phyloP scores from a whole-genome alignment of 2,329 filamentous ascomycete species.

The Fusarium annulatum region DNA sequence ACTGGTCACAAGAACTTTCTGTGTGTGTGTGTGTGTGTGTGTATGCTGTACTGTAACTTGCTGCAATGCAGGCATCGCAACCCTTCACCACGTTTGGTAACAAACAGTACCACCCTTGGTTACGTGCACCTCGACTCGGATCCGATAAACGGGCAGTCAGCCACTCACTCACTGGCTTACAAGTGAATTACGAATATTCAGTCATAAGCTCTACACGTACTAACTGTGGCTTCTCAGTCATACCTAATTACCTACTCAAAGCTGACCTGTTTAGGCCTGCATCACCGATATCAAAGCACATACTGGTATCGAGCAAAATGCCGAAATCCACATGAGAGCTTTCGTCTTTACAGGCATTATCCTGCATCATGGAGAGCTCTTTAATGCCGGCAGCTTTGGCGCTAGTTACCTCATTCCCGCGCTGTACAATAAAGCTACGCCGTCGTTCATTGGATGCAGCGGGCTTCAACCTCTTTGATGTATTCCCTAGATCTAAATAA shows the following conservation, averaged over 20 bases:
- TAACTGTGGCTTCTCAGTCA: background rate
- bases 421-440: background rate
- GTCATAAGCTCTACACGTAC: background rate
- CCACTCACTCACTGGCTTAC: background rate
- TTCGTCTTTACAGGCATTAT: background rate
- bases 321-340: background rate
- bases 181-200: conserved; percentile 7
- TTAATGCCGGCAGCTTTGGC: conserved; percentile 9
- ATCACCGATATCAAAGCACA: background rate
- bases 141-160: conserved; percentile 12
- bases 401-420: conserved; percentile 14
- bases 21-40: background rate
- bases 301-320: background rate
- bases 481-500: background rate
- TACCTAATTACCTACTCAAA: background rate
- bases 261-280: background rate
- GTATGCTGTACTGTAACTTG: background rate
- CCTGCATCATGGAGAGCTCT: background rate
- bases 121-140: background rate
- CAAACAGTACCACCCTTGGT: too few species aligned
- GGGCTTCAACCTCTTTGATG: background rate
- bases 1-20: background rate
- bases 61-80: conserved; percentile 5
- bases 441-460: conserved; percentile 8
- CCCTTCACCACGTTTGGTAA: background rate